Evolutionary conservation across 2,329 filamentous ascomycete genomes (phyloP).

Genomic region (Zymoseptoria crescenta): DNA sequence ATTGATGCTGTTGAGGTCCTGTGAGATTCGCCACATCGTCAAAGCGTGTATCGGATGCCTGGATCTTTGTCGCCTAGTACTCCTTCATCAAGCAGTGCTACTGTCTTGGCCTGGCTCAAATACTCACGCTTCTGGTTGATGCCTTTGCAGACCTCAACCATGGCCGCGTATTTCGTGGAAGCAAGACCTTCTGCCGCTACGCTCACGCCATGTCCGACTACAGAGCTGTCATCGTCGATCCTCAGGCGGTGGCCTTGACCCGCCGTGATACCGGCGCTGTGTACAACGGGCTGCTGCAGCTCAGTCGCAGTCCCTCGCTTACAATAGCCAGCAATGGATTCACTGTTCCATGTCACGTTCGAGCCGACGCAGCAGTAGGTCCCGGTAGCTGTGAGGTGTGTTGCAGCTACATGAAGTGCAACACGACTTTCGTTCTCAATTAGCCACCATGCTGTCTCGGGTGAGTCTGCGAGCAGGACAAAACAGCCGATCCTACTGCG

Average conservation of each 20-base stretch:
- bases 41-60: constrained; percentile 6
- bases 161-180: constrained; percentile 1
- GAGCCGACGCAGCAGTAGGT: constrained; percentile 2
- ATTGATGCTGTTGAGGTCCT: constrained; percentile 2
- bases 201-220: constrained; percentile 7
- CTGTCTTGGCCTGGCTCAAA: constrained; percentile 2
- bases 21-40: not conserved
- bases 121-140: constrained; percentile 5
- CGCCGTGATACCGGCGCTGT: constrained; percentile 64
- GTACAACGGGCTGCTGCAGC: constrained; percentile 62
- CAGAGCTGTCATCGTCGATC: constrained; percentile 4
- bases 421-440: constrained; percentile 2
- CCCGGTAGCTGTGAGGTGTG: not conserved
- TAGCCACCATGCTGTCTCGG: constrained; percentile 8
- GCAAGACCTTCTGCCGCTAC: constrained; percentile 3
- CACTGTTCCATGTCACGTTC: constrained; percentile 38
- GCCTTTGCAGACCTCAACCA: constrained; percentile 2
- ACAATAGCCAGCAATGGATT: constrained; percentile 64
- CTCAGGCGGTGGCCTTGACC: constrained; percentile 29
- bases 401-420: not conserved
- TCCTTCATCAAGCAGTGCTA: constrained; percentile 2
- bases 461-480: constrained; percentile 2
- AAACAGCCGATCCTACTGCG: constrained; percentile 3
- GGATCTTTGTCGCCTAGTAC: constrained; percentile 7
- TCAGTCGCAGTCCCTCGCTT: constrained; percentile 66